A percentile compares a stretch with the other conserved stretches of the same genome.
Evolutionary conservation across 2,329 filamentous ascomycete species (phyloP).

Genomic region (Dothideomycetes sp.): DNA sequence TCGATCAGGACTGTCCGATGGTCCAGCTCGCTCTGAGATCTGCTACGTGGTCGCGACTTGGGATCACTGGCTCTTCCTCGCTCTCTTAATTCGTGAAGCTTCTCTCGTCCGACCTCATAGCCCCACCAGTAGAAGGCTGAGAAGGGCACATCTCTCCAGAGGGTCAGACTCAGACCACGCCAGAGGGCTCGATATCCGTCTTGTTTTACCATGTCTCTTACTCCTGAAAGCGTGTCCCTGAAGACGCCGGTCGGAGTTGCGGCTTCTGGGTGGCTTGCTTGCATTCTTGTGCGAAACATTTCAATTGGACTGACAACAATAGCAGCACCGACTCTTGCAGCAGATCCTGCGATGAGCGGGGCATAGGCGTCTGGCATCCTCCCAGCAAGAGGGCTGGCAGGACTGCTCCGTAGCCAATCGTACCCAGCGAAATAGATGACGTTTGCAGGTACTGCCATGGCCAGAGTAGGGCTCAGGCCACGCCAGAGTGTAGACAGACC

Average conservation of each 20-base stretch:
- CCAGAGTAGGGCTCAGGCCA: slow-evolving; percentile 81
- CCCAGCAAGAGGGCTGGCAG: slow-evolving; percentile 55
- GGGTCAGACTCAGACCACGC: slow-evolving; percentile 78
- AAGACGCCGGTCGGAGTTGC: slow-evolving; percentile 57
- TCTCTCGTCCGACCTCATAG: slow-evolving; percentile 72
- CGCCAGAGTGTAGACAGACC: slow-evolving; percentile 80
- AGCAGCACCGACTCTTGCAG: slow-evolving; percentile 70
- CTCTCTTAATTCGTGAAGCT: slow-evolving; percentile 56
- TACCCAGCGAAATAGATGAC: slow-evolving; percentile 99
- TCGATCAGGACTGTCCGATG: slow-evolving; percentile 72
- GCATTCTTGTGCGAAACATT: slow-evolving; percentile 85
- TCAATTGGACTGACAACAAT: slow-evolving; percentile 81
- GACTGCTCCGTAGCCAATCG: slow-evolving; percentile 76
- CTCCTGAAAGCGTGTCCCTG: slow-evolving; percentile 62
- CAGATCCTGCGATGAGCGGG: slow-evolving; percentile 68
- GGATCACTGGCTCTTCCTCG: slow-evolving; percentile 30
- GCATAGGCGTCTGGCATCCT: slow-evolving; percentile 58
- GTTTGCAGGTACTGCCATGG: slow-evolving; percentile 90
- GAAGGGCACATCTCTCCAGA: slow-evolving; percentile 96
- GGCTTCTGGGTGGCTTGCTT: slow-evolving; percentile 46
- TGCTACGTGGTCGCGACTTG: slow-evolving; percentile 18
- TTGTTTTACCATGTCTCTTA: slow-evolving; percentile 66
- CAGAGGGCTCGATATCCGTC: slow-evolving; percentile 77
- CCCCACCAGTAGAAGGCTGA: slow-evolving; percentile 98
- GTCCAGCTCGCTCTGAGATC: slow-evolving; percentile 55